phyloP scores from a whole-genome alignment of 2,329 filamentous ascomycete species.

The Sclerotinia borealis region DNA sequence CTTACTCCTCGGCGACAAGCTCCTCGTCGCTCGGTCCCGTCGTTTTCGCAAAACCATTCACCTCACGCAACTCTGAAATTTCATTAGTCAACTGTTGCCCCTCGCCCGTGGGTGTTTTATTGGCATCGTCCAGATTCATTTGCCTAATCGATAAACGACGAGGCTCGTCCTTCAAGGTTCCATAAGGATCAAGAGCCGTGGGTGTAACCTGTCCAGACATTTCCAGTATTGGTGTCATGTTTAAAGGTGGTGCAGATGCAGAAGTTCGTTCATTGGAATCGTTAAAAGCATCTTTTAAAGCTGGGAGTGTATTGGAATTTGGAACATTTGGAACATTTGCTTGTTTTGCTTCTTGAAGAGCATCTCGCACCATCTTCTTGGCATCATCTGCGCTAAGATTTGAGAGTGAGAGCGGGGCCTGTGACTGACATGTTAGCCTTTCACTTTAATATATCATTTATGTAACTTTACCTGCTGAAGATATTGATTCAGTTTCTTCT shows the following conservation, averaged over 20 bases:
- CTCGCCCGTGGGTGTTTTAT: background rate
- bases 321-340: background rate
- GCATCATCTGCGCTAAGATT: constrained; percentile 28
- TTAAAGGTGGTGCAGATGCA: background rate
- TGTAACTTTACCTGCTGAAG: constrained; percentile 35
- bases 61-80: background rate
- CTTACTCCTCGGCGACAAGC: constrained; percentile 4
- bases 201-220: background rate
- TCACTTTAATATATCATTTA: background rate
- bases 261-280: background rate
- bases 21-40: background rate
- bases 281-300: background rate
- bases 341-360: constrained; percentile 15
- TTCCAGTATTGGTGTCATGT: background rate
- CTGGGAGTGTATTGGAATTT: background rate
- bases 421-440: background rate
- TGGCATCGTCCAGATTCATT: background rate
- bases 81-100: background rate
- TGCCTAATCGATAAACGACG: background rate
- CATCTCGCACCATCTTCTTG: constrained; percentile 20
- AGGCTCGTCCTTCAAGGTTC: background rate
- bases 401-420: constrained; percentile 22
- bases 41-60: background rate
- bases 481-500: constrained; percentile 71
- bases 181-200: background rate